These are phyloP conservation scores for Taphrina populina DNA, from an alignment of 1,139 yeast species.

Conservation along the genomic window DNA sequence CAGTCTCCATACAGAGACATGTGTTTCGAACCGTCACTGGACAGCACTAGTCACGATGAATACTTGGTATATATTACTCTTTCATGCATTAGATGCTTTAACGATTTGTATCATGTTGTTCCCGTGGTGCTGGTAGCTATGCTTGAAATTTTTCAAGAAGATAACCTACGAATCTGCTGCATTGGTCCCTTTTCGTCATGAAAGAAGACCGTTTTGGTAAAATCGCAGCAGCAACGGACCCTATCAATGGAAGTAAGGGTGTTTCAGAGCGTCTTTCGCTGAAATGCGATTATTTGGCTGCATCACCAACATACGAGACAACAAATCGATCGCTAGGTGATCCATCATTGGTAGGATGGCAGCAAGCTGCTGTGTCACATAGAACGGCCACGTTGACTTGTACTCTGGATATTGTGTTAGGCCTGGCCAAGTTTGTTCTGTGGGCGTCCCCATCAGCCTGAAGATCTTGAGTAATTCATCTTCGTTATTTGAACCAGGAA, in stretches of 20 bases:
- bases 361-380: conserved; percentile 80
- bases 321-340: conserved; percentile 72
- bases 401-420: conserved; percentile 82
- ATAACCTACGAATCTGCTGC: too few relatives aligned
- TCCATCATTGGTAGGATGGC: conserved; percentile 74
- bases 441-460: conserved; percentile 73
- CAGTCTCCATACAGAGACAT: too few relatives aligned
- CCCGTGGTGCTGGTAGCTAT: too few relatives aligned
- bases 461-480: conserved; percentile 88
- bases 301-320: conserved; percentile 77
- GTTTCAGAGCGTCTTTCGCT: conserved; percentile 75
- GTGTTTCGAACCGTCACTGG: too few relatives aligned
- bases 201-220: too few relatives aligned
- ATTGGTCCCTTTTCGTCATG: too few relatives aligned
- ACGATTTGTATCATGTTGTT: too few relatives aligned
- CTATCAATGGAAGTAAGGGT: conserved; percentile 27
- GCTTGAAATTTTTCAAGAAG: too few relatives aligned
- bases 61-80: too few relatives aligned
- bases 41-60: too few relatives aligned
- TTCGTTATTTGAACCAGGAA: conserved; percentile 94
- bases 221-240: background rate
- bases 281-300: conserved; percentile 88
- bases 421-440: conserved; percentile 94
- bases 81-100: too few relatives aligned
- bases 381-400: conserved; percentile 72